A percentile compares a stretch with the other conserved stretches of the same genome.
Evolutionary conservation across 2,329 filamentous ascomycete species (phyloP).

Genomic region (Colletotrichum gloeosporioides): DNA sequence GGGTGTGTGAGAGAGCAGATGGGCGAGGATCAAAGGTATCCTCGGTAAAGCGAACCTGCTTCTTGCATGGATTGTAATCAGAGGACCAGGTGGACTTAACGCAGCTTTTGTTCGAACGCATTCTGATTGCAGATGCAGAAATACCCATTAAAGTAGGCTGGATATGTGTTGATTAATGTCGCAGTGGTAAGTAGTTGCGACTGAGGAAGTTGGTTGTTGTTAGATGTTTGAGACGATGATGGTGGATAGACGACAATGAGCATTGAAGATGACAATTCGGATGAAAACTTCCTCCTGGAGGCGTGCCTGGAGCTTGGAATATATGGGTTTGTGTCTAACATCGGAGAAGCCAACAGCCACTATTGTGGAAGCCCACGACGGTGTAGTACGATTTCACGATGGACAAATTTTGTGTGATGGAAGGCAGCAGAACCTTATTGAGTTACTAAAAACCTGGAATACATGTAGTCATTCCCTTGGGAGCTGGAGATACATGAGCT

Average conservation of each 20-base stretch:
- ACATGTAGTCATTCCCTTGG: neutral
- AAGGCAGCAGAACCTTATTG: neutral
- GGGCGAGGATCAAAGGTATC: neutral
- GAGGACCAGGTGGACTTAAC: neutral
- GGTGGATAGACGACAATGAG: neutral
- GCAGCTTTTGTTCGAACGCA: neutral
- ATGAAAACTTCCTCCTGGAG: accelerated
- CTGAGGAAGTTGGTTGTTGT: neutral
- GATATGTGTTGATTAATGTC: neutral
- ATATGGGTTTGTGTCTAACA: neutral
- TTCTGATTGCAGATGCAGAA: neutral
- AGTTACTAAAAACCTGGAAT: neutral
- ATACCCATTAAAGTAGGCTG: neutral
- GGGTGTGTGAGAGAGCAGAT: neutral
- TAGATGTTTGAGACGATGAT: neutral
- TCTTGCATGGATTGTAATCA: neutral
- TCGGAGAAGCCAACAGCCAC: neutral
- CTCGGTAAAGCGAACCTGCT: neutral
- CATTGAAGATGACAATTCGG: neutral
- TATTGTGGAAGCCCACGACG: neutral
- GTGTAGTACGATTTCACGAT: neutral
- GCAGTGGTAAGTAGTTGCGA: neutral
- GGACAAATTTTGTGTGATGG: neutral
- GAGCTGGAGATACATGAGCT: neutral
- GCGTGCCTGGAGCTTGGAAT: neutral